These are phyloP conservation scores for Brettanomyces naardenensis DNA, from an alignment of 805 yeast genomes.

Conservation along the genomic window DNA sequence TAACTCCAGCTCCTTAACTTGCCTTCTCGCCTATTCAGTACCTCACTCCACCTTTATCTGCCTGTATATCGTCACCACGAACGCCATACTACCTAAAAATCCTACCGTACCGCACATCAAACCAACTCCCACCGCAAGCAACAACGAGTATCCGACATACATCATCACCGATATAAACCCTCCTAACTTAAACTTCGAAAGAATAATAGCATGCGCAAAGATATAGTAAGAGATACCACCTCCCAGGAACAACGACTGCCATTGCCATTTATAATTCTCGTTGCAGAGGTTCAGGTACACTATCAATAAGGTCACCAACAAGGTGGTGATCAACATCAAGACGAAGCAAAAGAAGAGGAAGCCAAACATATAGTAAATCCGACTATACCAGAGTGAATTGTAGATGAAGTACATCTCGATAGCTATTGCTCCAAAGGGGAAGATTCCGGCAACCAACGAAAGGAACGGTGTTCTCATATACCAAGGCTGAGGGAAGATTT, in stretches of 20 bases:
- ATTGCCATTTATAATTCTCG: constrained; percentile 96
- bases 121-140: constrained; percentile 66
- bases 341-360: constrained; percentile 82
- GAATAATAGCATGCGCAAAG: constrained; percentile 71
- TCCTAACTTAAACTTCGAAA: constrained; percentile 62
- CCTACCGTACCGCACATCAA: constrained; percentile 87
- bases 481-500: constrained; percentile 87
- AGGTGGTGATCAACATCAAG: constrained; percentile 76
- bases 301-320: constrained; percentile 71
- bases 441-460: constrained; percentile 73
- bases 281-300: constrained; percentile 79
- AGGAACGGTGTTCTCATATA: constrained; percentile 63
- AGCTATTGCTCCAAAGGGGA: constrained; percentile 93
- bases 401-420: constrained; percentile 92
- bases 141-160: constrained; percentile 73
- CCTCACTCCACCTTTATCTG: constrained; percentile 78
- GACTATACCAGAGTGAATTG: constrained; percentile 88
- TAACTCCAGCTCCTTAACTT: too few species aligned
- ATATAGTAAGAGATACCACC: constrained; percentile 87
- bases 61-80: constrained; percentile 72
- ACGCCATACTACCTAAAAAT: constrained; percentile 61
- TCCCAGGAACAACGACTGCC: constrained; percentile 82
- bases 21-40: too few species aligned
- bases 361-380: constrained; percentile 95
- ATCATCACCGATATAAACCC: constrained; percentile 71